phyloP scores from a whole-genome alignment of 192 early-diverging fungal species.

The Phycomyces blakesleeanus region DNA sequence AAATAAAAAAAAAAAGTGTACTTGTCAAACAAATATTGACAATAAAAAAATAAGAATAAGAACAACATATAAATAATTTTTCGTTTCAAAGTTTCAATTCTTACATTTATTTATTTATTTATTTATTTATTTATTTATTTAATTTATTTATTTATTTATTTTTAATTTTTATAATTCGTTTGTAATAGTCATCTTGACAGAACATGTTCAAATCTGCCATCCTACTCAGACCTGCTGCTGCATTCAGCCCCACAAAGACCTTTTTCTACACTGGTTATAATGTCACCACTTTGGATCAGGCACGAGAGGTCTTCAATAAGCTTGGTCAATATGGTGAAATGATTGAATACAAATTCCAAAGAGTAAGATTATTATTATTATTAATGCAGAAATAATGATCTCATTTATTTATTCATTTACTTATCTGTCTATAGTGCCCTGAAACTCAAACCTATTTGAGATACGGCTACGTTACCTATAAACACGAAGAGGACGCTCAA shows the following conservation, averaged over 20 bases:
- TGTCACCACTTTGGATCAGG: constrained; percentile 14
- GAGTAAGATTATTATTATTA: constrained; percentile 13
- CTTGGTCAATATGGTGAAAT: constrained; percentile 27
- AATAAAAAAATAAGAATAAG: no score
- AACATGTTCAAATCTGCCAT: neutral
- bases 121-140: no score
- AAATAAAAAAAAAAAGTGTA: no score
- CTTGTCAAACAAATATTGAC: no score
- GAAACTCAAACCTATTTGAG: constrained; percentile 23
- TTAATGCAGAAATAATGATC: no score
- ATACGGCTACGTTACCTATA: constrained; percentile 30
- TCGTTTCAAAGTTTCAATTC: no score
- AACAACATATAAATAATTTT: no score
- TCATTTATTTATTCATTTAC: neutral
- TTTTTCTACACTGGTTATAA: constrained; percentile 17
- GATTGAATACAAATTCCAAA: constrained; percentile 32
- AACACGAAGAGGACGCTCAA: constrained; percentile 18
- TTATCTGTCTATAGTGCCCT: constrained; percentile 17
- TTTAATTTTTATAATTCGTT: no score
- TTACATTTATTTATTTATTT: no score
- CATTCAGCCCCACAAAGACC: constrained; percentile 2
- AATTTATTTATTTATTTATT: no score
- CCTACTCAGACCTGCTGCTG: neutral
- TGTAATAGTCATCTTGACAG: no score
- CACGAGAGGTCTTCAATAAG: constrained; percentile 22